phyloP scores from a whole-genome alignment of 345 rosid species.

The Excoecaria cochinchinensis region DNA sequence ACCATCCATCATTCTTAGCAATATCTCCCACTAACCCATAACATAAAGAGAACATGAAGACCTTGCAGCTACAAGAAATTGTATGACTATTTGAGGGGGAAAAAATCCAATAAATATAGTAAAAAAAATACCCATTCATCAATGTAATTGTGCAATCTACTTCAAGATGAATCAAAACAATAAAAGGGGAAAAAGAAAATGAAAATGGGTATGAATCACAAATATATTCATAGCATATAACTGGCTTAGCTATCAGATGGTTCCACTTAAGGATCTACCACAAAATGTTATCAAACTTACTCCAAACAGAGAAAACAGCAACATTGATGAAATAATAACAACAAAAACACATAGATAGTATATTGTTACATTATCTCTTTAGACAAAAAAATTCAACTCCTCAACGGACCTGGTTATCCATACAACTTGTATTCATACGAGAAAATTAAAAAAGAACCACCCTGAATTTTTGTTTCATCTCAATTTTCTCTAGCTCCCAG shows the following conservation, averaged over 20 bases:
- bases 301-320: background rate
- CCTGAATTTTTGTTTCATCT: background rate
- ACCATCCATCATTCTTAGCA: too few species aligned
- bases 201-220: background rate
- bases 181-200: background rate
- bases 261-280: conserved; percentile 2
- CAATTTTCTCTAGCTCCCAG: background rate
- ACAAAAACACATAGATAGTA: background rate
- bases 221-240: background rate
- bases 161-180: background rate
- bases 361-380: background rate
- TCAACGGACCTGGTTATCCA: background rate
- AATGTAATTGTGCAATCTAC: background rate
- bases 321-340: background rate
- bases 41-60: too few species aligned
- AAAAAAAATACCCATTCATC: too few species aligned
- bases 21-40: too few species aligned
- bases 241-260: background rate
- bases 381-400: background rate
- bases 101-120: too few species aligned
- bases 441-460: background rate
- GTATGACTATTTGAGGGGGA: too few species aligned
- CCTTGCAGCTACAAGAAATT: too few species aligned
- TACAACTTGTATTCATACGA: background rate
- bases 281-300: background rate